Evolutionary conservation across 2,329 filamentous ascomycete genomes (phyloP).

Genomic region (Beauveria sp.): DNA sequence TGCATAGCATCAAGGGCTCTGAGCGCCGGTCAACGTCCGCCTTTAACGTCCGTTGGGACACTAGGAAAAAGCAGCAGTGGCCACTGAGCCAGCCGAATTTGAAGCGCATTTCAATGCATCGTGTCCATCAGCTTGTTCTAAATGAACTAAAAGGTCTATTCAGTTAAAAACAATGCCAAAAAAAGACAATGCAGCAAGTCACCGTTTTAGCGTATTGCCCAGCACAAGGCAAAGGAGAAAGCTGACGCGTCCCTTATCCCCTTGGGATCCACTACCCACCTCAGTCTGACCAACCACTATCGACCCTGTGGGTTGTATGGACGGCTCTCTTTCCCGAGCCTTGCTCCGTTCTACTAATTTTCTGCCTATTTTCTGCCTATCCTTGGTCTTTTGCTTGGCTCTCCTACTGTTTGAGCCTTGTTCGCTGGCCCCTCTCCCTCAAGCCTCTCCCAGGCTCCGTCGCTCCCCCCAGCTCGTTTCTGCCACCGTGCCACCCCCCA

Average conservation of each 20-base stretch:
- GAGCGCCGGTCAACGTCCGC: too few relatives aligned
- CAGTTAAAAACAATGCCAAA: too few relatives aligned
- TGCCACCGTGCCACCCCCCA: neutral
- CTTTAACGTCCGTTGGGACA: too few relatives aligned
- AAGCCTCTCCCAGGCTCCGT: slow-evolving; percentile 3
- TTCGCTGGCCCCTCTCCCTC: neutral
- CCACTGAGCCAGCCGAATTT: too few relatives aligned
- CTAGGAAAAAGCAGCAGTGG: too few relatives aligned
- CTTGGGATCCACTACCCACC: slow-evolving; percentile 11
- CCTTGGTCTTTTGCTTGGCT: neutral
- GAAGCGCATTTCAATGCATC: too few relatives aligned
- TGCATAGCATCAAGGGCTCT: too few relatives aligned
- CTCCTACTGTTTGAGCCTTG: neutral
- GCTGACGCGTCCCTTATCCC: slow-evolving; percentile 24
- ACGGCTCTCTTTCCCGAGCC: slow-evolving; percentile 4
- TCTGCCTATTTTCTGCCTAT: neutral
- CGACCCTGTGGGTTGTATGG: neutral
- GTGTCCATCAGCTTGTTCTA: too few relatives aligned
- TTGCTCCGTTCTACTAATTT: neutral
- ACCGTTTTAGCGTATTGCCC: too few relatives aligned
- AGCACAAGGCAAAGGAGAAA: slow-evolving; percentile 6
- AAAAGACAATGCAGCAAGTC: neutral
- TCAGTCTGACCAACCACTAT: slow-evolving; percentile 4
- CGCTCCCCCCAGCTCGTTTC: neutral
- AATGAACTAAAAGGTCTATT: too few relatives aligned